Percentiles rank a stretch among this genome's conserved stretches.
Conservation (phyloP, 1,139 yeast genomes). For the Suhomyces chickasaworum region DNA sequence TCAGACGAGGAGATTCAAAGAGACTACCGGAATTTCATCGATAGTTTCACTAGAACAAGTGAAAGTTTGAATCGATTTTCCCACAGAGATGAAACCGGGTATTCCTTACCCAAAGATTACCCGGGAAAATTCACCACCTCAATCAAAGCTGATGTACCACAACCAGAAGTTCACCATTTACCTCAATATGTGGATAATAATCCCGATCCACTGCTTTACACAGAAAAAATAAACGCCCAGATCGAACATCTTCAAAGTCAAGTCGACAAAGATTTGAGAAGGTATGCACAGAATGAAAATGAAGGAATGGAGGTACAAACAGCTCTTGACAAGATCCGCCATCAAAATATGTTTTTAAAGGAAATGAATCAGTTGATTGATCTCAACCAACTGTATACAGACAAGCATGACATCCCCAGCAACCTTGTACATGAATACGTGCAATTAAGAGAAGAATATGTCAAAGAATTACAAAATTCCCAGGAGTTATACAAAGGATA, state of each 20-base stretch:
- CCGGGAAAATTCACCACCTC: conserved; percentile 25
- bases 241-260: conserved; percentile 21
- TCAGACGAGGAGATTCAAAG: conserved; percentile 16
- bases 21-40: conserved; percentile 14
- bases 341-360: conserved; percentile 26
- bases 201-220: conserved; percentile 6
- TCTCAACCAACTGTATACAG: conserved; percentile 15
- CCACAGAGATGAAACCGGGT: conserved; percentile 1
- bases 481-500: conserved; percentile 39
- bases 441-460: conserved; percentile 34
- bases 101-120: conserved; percentile 21
- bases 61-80: conserved; percentile 6
- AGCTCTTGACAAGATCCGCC: conserved; percentile 19
- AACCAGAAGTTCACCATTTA: too few species aligned
- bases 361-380: conserved; percentile 27
- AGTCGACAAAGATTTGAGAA: conserved; percentile 14
- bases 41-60: conserved; percentile 14
- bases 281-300: not conserved
- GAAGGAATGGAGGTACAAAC: not conserved
- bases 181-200: not conserved
- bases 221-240: conserved; percentile 14
- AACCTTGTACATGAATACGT: conserved; percentile 27
- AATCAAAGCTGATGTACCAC: too few species aligned
- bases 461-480: conserved; percentile 33
- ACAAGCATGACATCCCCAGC: conserved; percentile 19